Evolutionary conservation across 2,329 filamentous ascomycete species (phyloP).

Genomic region (Gliomastix tumulicola): DNA sequence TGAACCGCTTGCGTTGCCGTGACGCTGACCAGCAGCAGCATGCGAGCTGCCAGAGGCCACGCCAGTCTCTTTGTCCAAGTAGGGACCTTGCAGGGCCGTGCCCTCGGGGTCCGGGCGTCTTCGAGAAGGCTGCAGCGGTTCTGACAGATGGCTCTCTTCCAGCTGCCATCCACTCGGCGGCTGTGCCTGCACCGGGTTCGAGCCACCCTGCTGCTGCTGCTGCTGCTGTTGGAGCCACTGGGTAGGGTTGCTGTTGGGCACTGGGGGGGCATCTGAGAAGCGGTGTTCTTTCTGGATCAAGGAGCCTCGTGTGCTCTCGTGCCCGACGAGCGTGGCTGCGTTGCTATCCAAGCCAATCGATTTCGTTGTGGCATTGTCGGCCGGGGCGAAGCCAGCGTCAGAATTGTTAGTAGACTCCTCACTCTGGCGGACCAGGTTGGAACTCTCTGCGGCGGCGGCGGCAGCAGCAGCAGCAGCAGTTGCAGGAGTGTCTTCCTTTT

Average conservation of each 20-base stretch:
- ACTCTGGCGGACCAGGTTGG: too few relatives aligned
- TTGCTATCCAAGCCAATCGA: slow-evolving; percentile 4
- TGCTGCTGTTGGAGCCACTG: slow-evolving; percentile 1
- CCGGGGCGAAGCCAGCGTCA: too few relatives aligned
- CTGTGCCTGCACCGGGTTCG: too few relatives aligned
- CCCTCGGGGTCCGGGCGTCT: slow-evolving; percentile 21
- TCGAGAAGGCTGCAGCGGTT: slow-evolving; percentile 35
- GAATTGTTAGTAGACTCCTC: too few relatives aligned
- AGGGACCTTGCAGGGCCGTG: background rate
- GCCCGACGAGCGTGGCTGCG: slow-evolving; percentile 3
- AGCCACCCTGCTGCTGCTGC: background rate
- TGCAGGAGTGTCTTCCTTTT: too few relatives aligned
- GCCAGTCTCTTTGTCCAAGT: background rate
- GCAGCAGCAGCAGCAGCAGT: too few relatives aligned
- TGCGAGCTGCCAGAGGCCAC: too few relatives aligned
- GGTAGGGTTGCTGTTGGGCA: too few relatives aligned
- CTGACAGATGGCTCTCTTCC: slow-evolving; percentile 45
- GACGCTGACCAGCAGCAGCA: too few relatives aligned
- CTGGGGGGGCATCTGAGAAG: too few relatives aligned
- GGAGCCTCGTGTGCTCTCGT: slow-evolving; percentile 1
- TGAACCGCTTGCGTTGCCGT: too few relatives aligned
- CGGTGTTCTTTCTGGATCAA: slow-evolving; percentile 2
- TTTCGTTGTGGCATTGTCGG: slow-evolving; percentile 1
- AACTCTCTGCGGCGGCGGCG: too few relatives aligned
- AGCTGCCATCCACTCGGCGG: slow-evolving; percentile 44